Percentiles rank a stretch among this genome's conserved stretches.
phyloP scores from a whole-genome alignment of 805 yeast genomes.

The Candida vaughaniae region DNA sequence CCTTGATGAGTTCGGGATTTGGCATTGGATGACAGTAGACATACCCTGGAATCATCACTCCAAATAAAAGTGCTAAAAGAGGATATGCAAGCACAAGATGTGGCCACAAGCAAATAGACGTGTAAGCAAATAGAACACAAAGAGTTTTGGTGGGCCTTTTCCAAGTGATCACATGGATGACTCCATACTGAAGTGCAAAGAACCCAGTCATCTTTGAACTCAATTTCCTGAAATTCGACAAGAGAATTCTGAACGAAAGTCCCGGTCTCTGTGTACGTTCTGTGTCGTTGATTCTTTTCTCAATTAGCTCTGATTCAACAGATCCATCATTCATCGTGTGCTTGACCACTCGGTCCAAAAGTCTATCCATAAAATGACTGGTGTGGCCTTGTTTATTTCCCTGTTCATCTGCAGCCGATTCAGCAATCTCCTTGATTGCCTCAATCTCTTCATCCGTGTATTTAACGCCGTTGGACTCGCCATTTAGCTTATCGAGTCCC shows the following conservation, averaged over 20 bases:
- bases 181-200: constrained; percentile 60
- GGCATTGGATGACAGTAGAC: constrained; percentile 63
- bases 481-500: constrained; percentile 27
- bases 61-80: constrained; percentile 49
- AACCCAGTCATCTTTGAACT: constrained; percentile 55
- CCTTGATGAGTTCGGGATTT: constrained; percentile 42
- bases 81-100: constrained; percentile 67
- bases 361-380: constrained; percentile 57
- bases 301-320: constrained; percentile 47
- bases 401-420: constrained; percentile 26
- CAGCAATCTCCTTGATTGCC: constrained; percentile 26
- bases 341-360: constrained; percentile 53
- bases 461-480: constrained; percentile 1
- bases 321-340: constrained; percentile 49
- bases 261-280: constrained; percentile 46
- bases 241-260: constrained; percentile 56
- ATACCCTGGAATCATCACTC: constrained; percentile 70
- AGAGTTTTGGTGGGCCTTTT: constrained; percentile 69
- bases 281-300: constrained; percentile 43
- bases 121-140: constrained; percentile 54
- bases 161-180: constrained; percentile 70
- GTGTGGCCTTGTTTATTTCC: constrained; percentile 3
- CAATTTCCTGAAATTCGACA: constrained; percentile 56
- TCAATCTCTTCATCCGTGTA: constrained; percentile 28
- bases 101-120: constrained; percentile 72